Evolutionary conservation across 2,329 filamentous ascomycete genomes (phyloP), one percentile per base, ranked within the genome.

Genomic region (Arthrobotrys iridis): DNA sequence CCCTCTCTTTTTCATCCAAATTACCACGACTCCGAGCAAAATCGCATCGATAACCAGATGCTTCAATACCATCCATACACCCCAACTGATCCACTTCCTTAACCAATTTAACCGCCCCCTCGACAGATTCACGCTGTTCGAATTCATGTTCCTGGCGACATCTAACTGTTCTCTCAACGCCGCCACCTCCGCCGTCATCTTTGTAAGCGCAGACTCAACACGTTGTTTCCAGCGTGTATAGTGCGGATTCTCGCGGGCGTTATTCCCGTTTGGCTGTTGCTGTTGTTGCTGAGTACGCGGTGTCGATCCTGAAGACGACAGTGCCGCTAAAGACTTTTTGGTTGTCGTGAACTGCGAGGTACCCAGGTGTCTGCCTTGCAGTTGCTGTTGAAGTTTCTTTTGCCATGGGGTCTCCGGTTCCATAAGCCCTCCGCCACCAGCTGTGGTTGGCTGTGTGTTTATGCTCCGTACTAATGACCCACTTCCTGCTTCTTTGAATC

Each of bases 131-230:
- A 78, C 93, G 88, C 8, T 91, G 89, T 0, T 88, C 87, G 63
- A 93, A 24, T 59, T 59, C 18, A 62, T 24, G n/a, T 59, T 52
- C 13, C 71, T 67, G 11, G 71, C 63, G 4, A 68, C 71, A 20
- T 67, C 90, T 78, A 98, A 90, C 81, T 98, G 93, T 82, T 99
- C 95, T 35, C 95, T 88, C 76, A 98, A 83, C 0, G 95, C 95
- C 0, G 95, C 93, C 30, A 99, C 88, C 83, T 99, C 95, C 13
- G 93, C 91, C 3, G 93, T 96, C 83, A 98, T 89, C 79, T 93
- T 92, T 66, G 94, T 92, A 67, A 98, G 86, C 20, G 93, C 92
- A 45, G 89, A 87, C 83, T 98, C 94, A 76, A 98, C 90, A 79
- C 91, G 89, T 73, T 88, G 89, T 59, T 91, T 89, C 92, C 93